Evolutionary conservation across 306 rosid species (phyloP), one percentile per base, ranked within the genome.

Genomic region (Dicorynia guianensis): DNA sequence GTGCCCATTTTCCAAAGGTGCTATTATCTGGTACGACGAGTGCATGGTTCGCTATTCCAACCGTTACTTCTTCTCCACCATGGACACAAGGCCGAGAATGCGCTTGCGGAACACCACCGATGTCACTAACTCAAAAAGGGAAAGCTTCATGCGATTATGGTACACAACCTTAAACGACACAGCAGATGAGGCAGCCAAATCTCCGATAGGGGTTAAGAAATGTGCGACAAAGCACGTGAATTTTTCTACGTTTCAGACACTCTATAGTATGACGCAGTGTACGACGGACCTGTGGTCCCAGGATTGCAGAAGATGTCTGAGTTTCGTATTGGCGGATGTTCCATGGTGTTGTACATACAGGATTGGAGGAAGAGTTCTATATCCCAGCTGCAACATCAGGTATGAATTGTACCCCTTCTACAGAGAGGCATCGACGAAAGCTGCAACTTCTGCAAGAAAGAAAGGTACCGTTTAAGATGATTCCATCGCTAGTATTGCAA

Each of bases 361-460:
- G 13, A 58, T 62, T 8, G 75, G 71, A 39, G 85, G 74, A 38
- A 71, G 71, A 34, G 78, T 76, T 64, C 77, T 79, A 5, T 79
- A 79, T 71, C 82, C 82, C 0, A 79, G 82, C 6, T 79, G 82
- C 25, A 79, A 79, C 40, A 33, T 77, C 4, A 60, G 81, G 58
- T 77, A 77, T 9, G 85, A 81, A 18, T 18, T 81, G 11, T 76
- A 60, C 25, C 86, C 77, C 44, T 82, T 82, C 74, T 82, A 72
- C 6, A 71, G 54, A 9, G 0, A 0, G 12, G 4, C 47, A 60
- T 54, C 58, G 43, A n/a, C 18, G 4, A 54, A 63, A 43, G 34
- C 78, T 7, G 7, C 71, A 13, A 12, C 19, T 59, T 36, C 47
- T 49, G 38, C 78, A 5, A 25, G 5, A 1, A 11, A 25, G 6